These are phyloP conservation scores for Chloranthus sessilifolius DNA, from an alignment of 164 flowering plant genomes.

Conservation along the genomic window DNA sequence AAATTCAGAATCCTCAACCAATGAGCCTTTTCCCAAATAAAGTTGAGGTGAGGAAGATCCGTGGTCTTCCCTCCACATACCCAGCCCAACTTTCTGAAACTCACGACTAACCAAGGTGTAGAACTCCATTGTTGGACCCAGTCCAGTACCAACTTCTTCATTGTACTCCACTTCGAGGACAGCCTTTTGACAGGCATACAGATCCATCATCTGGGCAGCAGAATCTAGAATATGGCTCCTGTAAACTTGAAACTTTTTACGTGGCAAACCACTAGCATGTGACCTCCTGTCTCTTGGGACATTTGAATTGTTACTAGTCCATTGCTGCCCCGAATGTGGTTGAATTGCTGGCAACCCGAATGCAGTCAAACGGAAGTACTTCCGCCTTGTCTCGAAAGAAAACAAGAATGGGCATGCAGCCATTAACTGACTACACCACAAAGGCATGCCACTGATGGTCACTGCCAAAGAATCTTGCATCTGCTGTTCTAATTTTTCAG, in stretches of 20 bases:
- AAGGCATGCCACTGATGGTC: constrained; percentile 62
- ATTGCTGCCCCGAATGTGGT: constrained; percentile 9
- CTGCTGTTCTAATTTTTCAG: constrained; percentile 90
- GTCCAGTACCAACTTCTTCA: constrained; percentile 96
- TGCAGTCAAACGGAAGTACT: constrained; percentile 60
- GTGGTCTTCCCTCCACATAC: constrained; percentile 86
- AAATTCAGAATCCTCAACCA: constrained; percentile 19
- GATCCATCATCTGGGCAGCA: constrained; percentile 68
- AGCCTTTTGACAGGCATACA: constrained; percentile 36
- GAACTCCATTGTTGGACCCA: constrained; percentile 96
- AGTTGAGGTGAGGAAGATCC: constrained; percentile 4
- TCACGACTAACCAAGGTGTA: constrained; percentile 84
- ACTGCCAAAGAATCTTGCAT: constrained; percentile 65
- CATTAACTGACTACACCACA: constrained; percentile 80
- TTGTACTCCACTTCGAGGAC: constrained; percentile 66
- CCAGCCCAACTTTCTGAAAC: constrained; percentile 70
- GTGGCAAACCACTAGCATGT: constrained; percentile 28
- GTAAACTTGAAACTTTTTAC: constrained; percentile 59
- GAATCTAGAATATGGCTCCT: constrained; percentile 64
- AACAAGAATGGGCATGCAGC: constrained; percentile 72
- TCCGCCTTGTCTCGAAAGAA: constrained; percentile 70
- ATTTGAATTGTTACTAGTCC: constrained; percentile 24
- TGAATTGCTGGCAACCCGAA: constrained; percentile 35
- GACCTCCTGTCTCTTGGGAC: constrained; percentile 35
- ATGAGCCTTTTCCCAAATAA: constrained; percentile 7